Evolutionary conservation across 2,329 filamentous ascomycete species (phyloP), one percentile per base, ranked within the genome.

Genomic region (Xylariaceae sp.): DNA sequence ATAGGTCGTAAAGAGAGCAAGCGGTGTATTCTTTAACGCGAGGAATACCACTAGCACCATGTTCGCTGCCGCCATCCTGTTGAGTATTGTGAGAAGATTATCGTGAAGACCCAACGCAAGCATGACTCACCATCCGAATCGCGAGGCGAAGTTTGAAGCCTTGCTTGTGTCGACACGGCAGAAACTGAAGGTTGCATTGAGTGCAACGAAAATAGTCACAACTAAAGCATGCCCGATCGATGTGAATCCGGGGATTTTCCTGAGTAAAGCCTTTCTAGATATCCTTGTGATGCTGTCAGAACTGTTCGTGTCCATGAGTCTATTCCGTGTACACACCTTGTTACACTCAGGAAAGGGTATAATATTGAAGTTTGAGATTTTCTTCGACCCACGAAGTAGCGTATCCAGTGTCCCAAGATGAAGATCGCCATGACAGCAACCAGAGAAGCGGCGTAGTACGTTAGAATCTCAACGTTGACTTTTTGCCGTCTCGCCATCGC

Each of bases 1-100:
- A 42, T 70, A 71, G 6, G 67, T 64, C 2, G 70, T 69, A 11
- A 76, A 51, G 39, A 70, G 62, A 3, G 68, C 69, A 6, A 79
- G 57, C 0, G 75, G 75, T 0, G 74, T 77, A 48, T 78, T 77
- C 48, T 74, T 75, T 52, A 77, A 58, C 1, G 70, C 71, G 11
- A 80, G 63, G 22, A 77, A 75, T 2, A 76, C 70, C 17, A 74
- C 67, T 5, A 76, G 62, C 10, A 66, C 67, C 32, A 76, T 55
- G 47, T 79, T 79, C 31, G 60, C 67, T 11, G 71, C 59, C 1
- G 70, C 63, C 60, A 79, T 67, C 76, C 76, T 79, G 11, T 9
- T 42, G 15, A 31, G 11, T 27, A 17, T 15, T 44, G 46, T 63
- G 53, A 61, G 55, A 22, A 22, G 11, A 38, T 18, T 17, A 36